Base-by-base conservation (phyloP, 2,329 filamentous ascomycete genomes). In the Aspergillus novoparasiticus region DNA sequence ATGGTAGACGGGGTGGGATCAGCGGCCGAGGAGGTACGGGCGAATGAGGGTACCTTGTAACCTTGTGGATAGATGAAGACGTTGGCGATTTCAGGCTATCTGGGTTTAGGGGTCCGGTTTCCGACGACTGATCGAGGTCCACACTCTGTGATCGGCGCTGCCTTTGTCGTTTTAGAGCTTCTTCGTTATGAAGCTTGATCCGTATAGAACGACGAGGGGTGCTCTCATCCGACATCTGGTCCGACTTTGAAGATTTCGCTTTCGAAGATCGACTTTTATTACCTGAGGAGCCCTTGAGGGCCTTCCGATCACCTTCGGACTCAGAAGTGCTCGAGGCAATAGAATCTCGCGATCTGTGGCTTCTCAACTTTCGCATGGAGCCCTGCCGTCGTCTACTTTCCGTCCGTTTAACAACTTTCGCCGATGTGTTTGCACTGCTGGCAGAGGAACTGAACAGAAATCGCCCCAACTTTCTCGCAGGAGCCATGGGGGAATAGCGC, bases 71-170 rank as follows among this genome's bases (percentile, higher is more conserved):
- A 16, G 89, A 86, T 58, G 93, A 91, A 32, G 94, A 96, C 4
- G 93, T 96, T 3, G 95, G 95, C 16, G 95, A 98, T 77, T 99
- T 99, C 65, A 99, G 84, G 63, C 92, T 92, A 57, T 92, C 90
- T 50, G 87, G 83, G 8, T 93, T 89, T 63, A 92, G 83, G 63
- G 89, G 77, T n/a, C 72, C 64, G 30, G 68, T 69, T 54, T 72
- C 71, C 65, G 71, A 67, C 19, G 68, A 62, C 45, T 68, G 70
- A 23, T 68, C 70, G 6, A 73, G 56, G 61, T 78, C 76, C 16
- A 72, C 65, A 56, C 71, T 73, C 59, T 75, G 74, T n/a, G 71
- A 66, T 58, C 73, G 72, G 57, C 74, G 72, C 48, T 77, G 74
- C 61, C 74, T 86, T 76, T 93, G 94, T 62, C 91, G 87, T 75